Base-by-base conservation (phyloP, 257 asterid species). In the Prunella vulgaris region DNA sequence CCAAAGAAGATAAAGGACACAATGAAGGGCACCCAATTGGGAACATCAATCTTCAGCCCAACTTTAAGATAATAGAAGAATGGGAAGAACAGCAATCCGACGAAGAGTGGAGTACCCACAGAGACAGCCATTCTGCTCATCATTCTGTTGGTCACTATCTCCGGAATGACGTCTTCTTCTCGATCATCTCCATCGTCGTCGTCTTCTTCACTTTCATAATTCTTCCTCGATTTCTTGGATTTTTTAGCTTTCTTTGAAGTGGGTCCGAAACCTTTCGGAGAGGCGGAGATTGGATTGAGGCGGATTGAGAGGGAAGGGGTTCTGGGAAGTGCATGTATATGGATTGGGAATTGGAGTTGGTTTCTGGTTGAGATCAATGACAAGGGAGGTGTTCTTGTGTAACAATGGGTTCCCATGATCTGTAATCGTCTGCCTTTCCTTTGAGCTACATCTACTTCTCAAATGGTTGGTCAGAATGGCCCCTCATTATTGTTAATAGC, bases 61-160 rank as follows among this genome's bases (percentile, higher is more conserved):
- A 79, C 88, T 27, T 86, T 94, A 12, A 94, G 96, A 54, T 91
- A 91, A 70, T 94, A 94, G 84, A 91, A 91, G 77, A 91, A 86
- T 2, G 99, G 99, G 78, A 94, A 94, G 82, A 94, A 91, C 63
- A 87, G 38, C 2, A 94, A 71, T 69, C 99, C 99, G 9, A 83
- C 53, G 21, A 85, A 86, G 51, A 91, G 82, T 32, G 99, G 99
- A 62, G 82, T 76, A n/a, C 99, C 99, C 3, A 94, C 97, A 0
- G 97, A 81, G 0, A 85, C 22, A 6, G 77, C 97, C 84, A 94
- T 84, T 78, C 97, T 86, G 69, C 76, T 82, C 17, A 94, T 91
- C 99, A 94, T 94, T 75, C 99, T 82, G 74, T 91, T 94, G 17
- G 99, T 94, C 48, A 94, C 96, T 68, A 91, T 84, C 80, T 91